Conservation (phyloP, 2,329 filamentous ascomycete genomes). For the Huntiella bhutanensis region DNA sequence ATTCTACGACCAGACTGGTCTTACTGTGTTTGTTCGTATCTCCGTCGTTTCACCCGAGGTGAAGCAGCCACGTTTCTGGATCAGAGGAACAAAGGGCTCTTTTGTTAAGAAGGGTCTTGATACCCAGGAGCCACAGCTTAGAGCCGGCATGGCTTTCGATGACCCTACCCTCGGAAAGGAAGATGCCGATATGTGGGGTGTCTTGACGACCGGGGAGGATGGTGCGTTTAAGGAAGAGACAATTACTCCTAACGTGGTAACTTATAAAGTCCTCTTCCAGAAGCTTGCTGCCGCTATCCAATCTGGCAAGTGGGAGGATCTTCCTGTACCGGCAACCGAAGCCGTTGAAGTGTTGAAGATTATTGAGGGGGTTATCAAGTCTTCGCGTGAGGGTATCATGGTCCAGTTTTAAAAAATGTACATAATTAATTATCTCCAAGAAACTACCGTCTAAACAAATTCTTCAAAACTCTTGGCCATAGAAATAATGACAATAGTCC, state of each 20-base stretch:
- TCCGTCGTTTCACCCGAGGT: conserved; percentile 52
- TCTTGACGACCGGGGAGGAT: conserved; percentile 34
- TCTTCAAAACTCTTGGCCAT: too few relatives aligned
- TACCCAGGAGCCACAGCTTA: conserved; percentile 56
- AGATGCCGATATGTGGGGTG: conserved; percentile 33
- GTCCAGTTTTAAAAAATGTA: not conserved
- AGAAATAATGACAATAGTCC: not conserved
- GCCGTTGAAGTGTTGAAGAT: conserved; percentile 34
- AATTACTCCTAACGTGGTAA: conserved; percentile 41
- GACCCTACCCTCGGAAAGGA: conserved; percentile 49
- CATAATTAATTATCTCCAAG: conserved; percentile 5
- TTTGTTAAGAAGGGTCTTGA: conserved; percentile 58
- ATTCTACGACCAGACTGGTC: conserved; percentile 37
- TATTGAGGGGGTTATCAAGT: conserved; percentile 33
- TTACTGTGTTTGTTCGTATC: conserved; percentile 48
- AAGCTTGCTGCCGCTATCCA: conserved; percentile 28
- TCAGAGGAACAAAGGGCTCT: conserved; percentile 53
- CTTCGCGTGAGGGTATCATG: conserved; percentile 24
- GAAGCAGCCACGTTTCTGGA: conserved; percentile 57
- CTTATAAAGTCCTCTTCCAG: conserved; percentile 50
- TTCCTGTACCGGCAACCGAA: conserved; percentile 34
- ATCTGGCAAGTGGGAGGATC: conserved; percentile 28
- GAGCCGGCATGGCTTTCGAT: conserved; percentile 39
- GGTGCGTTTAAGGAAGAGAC: conserved; percentile 30
- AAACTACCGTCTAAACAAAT: conserved; percentile 6